phyloP scores from a whole-genome alignment of 169 alveolate species.

The Toxoplasma gondii region DNA sequence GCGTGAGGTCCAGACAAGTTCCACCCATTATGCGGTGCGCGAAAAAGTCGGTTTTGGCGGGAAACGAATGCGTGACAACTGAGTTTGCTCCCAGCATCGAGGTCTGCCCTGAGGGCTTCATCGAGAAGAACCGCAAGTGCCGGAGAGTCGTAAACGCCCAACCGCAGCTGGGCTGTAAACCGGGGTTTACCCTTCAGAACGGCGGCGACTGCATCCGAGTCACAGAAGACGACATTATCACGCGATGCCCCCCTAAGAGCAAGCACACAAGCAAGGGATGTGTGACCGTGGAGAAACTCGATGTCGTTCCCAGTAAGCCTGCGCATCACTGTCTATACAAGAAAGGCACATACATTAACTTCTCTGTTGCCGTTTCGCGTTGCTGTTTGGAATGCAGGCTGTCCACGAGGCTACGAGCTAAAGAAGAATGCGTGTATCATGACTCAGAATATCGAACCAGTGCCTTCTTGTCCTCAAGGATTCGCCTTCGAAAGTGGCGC shows the following conservation, averaged over 20 bases:
- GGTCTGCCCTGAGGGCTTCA: conserved; percentile 39
- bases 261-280: conserved; percentile 18
- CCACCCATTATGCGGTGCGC: conserved; percentile 26
- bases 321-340: background rate
- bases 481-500: background rate
- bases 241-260: background rate
- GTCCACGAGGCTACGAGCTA: conserved; percentile 22
- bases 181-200: background rate
- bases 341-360: background rate
- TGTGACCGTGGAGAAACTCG: conserved; percentile 18
- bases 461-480: conserved; percentile 21
- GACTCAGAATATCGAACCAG: background rate
- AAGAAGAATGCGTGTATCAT: conserved; percentile 1
- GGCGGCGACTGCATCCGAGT: conserved; percentile 35
- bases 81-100: background rate
- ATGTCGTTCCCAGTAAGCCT: background rate
- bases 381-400: background rate
- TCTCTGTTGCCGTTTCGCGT: background rate
- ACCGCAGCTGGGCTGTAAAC: conserved; percentile 34
- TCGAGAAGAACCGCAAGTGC: conserved; percentile 34
- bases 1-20: background rate
- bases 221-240: conserved; percentile 22
- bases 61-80: background rate
- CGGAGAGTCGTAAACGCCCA: background rate
- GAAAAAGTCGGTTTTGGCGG: conserved; percentile 6